phyloP scores from a whole-genome alignment of 139 green algal genomes.

The Asterochloris erici region DNA sequence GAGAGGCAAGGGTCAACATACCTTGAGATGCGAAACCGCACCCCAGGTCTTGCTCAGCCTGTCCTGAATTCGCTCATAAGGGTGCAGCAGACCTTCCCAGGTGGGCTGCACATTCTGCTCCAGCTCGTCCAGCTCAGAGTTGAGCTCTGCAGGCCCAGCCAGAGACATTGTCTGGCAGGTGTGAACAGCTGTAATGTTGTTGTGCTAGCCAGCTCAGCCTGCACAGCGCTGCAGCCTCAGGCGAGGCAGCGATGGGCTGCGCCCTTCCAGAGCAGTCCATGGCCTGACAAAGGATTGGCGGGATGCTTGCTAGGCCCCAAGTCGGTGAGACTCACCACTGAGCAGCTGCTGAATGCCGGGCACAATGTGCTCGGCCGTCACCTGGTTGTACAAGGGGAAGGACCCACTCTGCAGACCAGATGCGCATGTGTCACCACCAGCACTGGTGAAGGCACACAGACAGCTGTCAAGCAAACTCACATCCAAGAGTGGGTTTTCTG shows the following conservation, averaged over 20 bases:
- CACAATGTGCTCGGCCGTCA: conserved; percentile 89
- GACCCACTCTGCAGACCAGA: conserved; percentile 44
- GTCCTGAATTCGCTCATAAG: conserved; percentile 84
- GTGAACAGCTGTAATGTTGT: background rate
- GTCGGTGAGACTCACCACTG: too few relatives aligned
- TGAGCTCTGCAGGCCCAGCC: conserved; percentile 43
- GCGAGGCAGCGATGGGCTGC: background rate
- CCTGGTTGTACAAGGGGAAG: conserved; percentile 77
- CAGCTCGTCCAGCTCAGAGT: conserved; percentile 69
- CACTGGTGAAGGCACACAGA: too few relatives aligned
- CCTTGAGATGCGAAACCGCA: conserved; percentile 92
- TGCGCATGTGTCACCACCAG: background rate
- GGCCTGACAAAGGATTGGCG: background rate
- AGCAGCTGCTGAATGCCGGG: conserved; percentile 81
- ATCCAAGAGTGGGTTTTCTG: too few relatives aligned
- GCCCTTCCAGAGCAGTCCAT: too few relatives aligned
- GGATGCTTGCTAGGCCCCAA: too few relatives aligned
- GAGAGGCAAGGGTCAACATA: conserved; percentile 6
- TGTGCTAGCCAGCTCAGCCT: background rate
- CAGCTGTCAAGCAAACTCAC: too few relatives aligned
- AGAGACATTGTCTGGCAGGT: background rate
- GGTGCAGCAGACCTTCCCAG: conserved; percentile 81
- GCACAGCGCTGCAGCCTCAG: background rate
- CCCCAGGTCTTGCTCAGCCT: conserved; percentile 80
- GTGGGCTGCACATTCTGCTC: conserved; percentile 56